Evolutionary conservation across 805 yeast species (phyloP), one percentile per base, ranked within the genome.

Genomic region (Grigorovia humatica): DNA sequence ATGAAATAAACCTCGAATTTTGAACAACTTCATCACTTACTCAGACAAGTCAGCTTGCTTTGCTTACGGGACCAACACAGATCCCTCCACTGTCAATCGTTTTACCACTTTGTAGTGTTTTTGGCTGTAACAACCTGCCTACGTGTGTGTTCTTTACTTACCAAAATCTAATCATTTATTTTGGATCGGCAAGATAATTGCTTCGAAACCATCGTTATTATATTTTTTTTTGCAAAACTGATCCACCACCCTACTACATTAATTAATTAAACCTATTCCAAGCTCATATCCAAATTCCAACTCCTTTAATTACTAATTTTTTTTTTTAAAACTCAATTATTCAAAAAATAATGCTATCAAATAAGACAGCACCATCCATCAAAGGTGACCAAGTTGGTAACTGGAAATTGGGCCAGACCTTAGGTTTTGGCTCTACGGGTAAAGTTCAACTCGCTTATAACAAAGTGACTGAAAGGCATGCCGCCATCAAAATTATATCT

Each of bases 361-460:
- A 49, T 17, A 55, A 55, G 12, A 46, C 49, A 20, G 49, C 50
- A 35, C 60, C 63, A 17, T 57, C 65, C 44, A 53, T 65, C 18
- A 63, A 80, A 58, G 82, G 66, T 50, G 64, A 67, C 55, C 62
- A 58, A 47, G 62, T 93, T 46, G 99, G 99, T 2, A 97, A 99
- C 1, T 93, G 99, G 99, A 86, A 88, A 64, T 73, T 93, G 41
- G 98, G 98, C 30, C 78, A 91, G 58, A 93, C 99, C 1, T 73
- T 93, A 49, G 99, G 99, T 23, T 77, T 95, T 53, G 99, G 99
- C n/a, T 85, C 96, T 13, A 88, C 96, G 1, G 98, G 99, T 23
- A 78, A 97, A 55, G 99, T 93, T 17, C 74, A 96, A 54, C 75
- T 93, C 51, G 98, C 99, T 15, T 84, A 88, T 59, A 95, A 93